Base-by-base conservation (phyloP, 148 eudicot species). In the Rhododendron mucronatum region DNA sequence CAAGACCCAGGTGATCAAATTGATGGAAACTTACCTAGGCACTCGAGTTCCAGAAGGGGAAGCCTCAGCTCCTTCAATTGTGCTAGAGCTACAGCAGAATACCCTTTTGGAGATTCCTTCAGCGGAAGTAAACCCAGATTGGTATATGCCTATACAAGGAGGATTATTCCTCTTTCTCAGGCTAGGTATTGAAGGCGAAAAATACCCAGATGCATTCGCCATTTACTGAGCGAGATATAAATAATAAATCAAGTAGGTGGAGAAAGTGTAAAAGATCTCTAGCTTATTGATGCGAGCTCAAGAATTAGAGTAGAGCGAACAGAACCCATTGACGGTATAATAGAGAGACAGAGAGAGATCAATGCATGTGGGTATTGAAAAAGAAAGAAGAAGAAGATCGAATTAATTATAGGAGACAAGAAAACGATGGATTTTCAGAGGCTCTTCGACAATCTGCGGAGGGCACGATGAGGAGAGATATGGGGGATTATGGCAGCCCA, bases 161-260 rank as follows among this genome's bases (percentile, higher is more conserved):
- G 53, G 57, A 86, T 86, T 88, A 84, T 87, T 88, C 78, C 89
- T 67, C 81, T 83, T 84, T 81, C 89, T 84, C 28, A 87, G 74
- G 80, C 81, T 44, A 41, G 90, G 88, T 81, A 75, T 53, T 63
- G 89, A 33, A 47, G 93, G 90, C 28, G 91, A 86, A 50, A 85
- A 89, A n/a, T 91, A 86, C 83, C 91, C 91, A 88, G 90, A 90
- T 73, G 91, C 92, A 86, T 83, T 93, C 30, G 92, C 93, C 95
- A 93, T 93, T 85, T 53, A 4, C 5, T 30, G 61, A 11, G 82
- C 18, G 37, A 51, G 47, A 41, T n/a, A 65, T 65, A 67, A 67
- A 26, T 26, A 79, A 85, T 1, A 28, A 30, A 5, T 7, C 76
- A 33, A 6, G 71, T 2, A 10, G 3, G 33, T 6, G 45, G 45